Percentiles rank a stretch among this genome's conserved stretches.
phyloP scores from a whole-genome alignment of 495 filamentous ascomycete genomes.

The Penicillium odoratum region DNA sequence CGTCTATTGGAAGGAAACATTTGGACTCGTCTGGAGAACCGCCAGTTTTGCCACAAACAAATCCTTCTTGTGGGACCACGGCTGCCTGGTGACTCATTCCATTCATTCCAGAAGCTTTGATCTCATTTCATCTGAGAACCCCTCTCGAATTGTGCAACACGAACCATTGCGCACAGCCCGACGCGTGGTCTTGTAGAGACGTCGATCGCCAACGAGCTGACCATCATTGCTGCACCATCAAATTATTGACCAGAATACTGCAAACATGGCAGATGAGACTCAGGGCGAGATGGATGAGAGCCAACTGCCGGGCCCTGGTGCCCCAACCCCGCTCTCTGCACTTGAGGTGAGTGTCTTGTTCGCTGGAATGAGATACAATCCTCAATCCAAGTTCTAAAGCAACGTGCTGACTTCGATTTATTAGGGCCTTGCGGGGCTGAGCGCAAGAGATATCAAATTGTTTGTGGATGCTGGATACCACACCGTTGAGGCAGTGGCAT shows the following conservation, averaged over 20 bases:
- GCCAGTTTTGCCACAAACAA: constrained; percentile 30
- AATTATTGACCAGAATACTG: neutral
- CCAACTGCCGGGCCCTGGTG: constrained; percentile 76
- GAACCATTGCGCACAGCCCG: neutral
- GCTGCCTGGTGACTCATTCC: constrained; percentile 6
- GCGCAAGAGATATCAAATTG: constrained; percentile 90
- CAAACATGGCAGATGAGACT: constrained; percentile 52
- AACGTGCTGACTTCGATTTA: neutral
- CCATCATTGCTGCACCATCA: neutral
- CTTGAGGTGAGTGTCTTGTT: constrained; percentile 67
- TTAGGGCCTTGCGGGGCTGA: constrained; percentile 79
- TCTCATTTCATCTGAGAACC: neutral
- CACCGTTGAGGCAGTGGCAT: constrained; percentile 93
- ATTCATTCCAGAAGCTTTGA: neutral
- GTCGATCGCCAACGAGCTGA: neutral
- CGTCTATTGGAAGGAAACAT: constrained; percentile 28
- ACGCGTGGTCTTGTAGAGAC: constrained; percentile 10
- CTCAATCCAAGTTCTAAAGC: neutral
- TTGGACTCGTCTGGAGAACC: constrained; percentile 14
- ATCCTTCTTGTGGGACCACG: neutral
- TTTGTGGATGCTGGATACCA: constrained; percentile 90
- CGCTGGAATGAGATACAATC: neutral
- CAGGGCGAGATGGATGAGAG: constrained; percentile 64
- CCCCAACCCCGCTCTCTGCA: constrained; percentile 83
- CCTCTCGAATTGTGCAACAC: neutral